Evolutionary conservation across 139 green algal genomes (phyloP), one percentile per base, ranked within the genome.

Genomic region (Coelastrella sp.): DNA sequence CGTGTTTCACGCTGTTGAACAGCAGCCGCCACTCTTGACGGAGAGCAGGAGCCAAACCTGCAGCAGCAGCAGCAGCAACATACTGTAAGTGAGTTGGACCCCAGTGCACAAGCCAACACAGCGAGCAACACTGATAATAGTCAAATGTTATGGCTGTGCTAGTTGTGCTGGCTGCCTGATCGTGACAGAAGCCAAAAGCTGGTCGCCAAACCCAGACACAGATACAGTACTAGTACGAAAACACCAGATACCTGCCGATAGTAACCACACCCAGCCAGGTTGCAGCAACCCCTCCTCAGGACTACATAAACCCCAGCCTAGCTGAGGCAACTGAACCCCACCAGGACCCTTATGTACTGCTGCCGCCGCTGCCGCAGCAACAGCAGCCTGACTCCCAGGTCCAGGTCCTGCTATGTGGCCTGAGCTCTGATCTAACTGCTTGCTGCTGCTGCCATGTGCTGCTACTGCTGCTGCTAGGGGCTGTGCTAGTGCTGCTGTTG

Each of bases 21-120:
- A 96, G 79, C 76, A 96, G 83, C 65, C 91, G 84, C 93, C 93
- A 96, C n/a, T 90, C 77, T 20, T 65, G 59, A 17, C 85, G 84
- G 66, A 92, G 74, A 5, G 47, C 74, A 22, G 87, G 86, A 0
- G 76, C 6, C 86, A 90, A 73, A 13, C 86, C 86, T 89, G 83
- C 82, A 78, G 17, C 8, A 71, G 0, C 64, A 71, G 64, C 3
- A 71, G 64, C 64, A 71, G 13, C 64, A 68, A 2, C 61, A 68
- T 47, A 0, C 0, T 47, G 32, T 47, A 47, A 47, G 32, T 1
- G 32, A 47, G 32, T 47, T 47, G 32, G 32, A 1, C 32, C 32
- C 0, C 32, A 0, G 32, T 47, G 32, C 0, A 47, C 32, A 47
- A 47, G 32, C 32, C 0, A 47, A 6, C 68, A 75, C 68, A 71